Evolutionary conservation across 768 basidiomycete species (phyloP).

Genomic region (Termitomyces sp.): DNA sequence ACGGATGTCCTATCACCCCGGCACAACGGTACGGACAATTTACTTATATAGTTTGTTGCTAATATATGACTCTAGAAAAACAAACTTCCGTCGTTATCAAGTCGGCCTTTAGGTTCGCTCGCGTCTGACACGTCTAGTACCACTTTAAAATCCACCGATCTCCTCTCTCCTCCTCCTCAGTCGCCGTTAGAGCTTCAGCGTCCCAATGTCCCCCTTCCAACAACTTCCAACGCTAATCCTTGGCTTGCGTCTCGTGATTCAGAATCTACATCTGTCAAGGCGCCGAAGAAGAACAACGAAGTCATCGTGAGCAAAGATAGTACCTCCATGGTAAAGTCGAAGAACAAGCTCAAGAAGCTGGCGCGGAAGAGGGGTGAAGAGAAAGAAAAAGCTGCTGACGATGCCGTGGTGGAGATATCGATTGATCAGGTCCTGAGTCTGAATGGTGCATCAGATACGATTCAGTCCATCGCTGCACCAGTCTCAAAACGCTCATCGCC

Average conservation of each 20-base stretch:
- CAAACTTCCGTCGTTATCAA: slow-evolving; percentile 1
- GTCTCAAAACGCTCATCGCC: not conserved
- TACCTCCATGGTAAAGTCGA: slow-evolving; percentile 53
- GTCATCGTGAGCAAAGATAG: slow-evolving; percentile 67
- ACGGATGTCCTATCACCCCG: slow-evolving; percentile 57
- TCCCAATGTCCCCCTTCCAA: slow-evolving; percentile 9
- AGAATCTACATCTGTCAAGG: slow-evolving; percentile 28
- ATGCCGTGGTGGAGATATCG: slow-evolving; percentile 76
- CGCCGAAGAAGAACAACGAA: slow-evolving; percentile 67
- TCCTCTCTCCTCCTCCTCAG: slow-evolving; percentile 36
- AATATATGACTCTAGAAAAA: slow-evolving; percentile 12
- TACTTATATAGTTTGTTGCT: not conserved
- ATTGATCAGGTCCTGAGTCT: slow-evolving; percentile 42
- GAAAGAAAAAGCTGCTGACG: slow-evolving; percentile 56
- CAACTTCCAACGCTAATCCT: slow-evolving; percentile 52
- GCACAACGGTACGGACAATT: slow-evolving; percentile 26
- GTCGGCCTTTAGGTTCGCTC: slow-evolving; percentile 23
- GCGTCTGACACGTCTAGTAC: slow-evolving; percentile 61
- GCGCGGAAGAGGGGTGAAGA: slow-evolving; percentile 50
- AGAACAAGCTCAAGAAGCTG: slow-evolving; percentile 69
- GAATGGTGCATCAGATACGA: slow-evolving; percentile 26
- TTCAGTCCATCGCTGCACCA: slow-evolving; percentile 29
- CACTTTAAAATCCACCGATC: slow-evolving; percentile 56
- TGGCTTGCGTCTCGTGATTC: slow-evolving; percentile 56
- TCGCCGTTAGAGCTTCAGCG: slow-evolving; percentile 16